A percentile compares a stretch with the other conserved stretches of the same genome.
These are phyloP conservation scores for Atalantia buxifolia DNA, from an alignment of 345 rosid genomes.

Conservation along the genomic window DNA sequence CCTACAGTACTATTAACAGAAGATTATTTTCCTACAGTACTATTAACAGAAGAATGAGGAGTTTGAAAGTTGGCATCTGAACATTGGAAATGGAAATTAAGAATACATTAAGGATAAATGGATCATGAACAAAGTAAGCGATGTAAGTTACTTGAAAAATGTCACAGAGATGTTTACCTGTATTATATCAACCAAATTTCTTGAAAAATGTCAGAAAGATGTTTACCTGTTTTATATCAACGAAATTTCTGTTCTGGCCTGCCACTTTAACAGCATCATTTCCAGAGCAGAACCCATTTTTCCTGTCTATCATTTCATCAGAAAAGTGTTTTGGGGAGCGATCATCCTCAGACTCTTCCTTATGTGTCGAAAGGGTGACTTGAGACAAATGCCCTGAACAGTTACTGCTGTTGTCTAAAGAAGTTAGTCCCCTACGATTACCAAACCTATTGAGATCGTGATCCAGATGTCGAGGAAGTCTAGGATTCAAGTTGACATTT, in stretches of 20 bases:
- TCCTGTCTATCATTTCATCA: slow-evolving; percentile 17
- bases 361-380: slow-evolving; percentile 50
- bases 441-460: slow-evolving; percentile 29
- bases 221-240: slow-evolving; percentile 39
- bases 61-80: background rate
- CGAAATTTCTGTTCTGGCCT: slow-evolving; percentile 29
- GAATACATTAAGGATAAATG: background rate
- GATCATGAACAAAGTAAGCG: background rate
- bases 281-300: slow-evolving; percentile 24
- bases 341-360: slow-evolving; percentile 57
- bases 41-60: background rate
- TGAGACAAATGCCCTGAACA: slow-evolving; percentile 32
- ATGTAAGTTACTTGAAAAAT: background rate
- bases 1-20: background rate
- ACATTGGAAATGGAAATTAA: background rate
- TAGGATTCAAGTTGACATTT: slow-evolving; percentile 30
- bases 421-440: slow-evolving; percentile 28
- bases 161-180: slow-evolving; percentile 31
- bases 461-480: slow-evolving; percentile 30
- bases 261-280: slow-evolving; percentile 16
- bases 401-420: slow-evolving; percentile 24
- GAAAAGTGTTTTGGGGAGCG: slow-evolving; percentile 27
- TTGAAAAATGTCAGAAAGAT: background rate
- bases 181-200: slow-evolving; percentile 26
- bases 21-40: background rate